These are phyloP conservation scores for Stromatinia cepivora DNA, from an alignment of 2,329 filamentous ascomycete species.

Conservation along the genomic window DNA sequence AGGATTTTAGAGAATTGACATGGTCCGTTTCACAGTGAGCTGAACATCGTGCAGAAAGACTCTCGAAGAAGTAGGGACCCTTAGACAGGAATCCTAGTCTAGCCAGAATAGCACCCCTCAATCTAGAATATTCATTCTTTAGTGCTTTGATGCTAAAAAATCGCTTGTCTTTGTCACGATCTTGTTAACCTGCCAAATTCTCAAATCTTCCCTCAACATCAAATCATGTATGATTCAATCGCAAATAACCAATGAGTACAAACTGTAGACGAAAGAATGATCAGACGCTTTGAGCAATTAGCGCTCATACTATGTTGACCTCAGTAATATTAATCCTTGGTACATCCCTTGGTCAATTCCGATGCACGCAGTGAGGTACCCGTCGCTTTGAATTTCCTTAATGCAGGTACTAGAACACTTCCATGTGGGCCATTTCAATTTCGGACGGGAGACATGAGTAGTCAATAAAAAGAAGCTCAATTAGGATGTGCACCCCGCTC, in stretches of 20 bases:
- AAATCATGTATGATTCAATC: not conserved
- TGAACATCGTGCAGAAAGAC: not conserved
- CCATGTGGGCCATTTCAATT: not conserved
- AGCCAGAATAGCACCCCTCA: not conserved
- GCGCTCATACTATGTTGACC: conserved; percentile 2
- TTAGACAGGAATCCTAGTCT: not conserved
- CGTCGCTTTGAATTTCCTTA: not conserved
- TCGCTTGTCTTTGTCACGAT: not conserved
- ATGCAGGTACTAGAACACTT: not conserved
- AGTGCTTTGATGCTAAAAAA: not conserved
- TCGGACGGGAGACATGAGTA: not conserved
- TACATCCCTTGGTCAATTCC: not conserved
- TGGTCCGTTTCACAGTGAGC: not conserved
- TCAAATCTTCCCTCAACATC: not conserved
- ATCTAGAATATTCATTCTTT: no score
- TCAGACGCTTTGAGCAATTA: conserved; percentile 14
- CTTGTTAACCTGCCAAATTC: not conserved
- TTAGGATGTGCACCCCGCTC: not conserved
- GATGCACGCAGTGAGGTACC: not conserved
- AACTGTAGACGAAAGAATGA: not conserved
- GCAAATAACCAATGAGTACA: not conserved
- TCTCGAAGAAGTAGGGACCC: not conserved
- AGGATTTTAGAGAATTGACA: not conserved
- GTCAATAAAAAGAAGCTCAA: not conserved
- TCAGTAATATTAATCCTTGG: not conserved